Evolutionary conservation across 1,284 basidiomycete genomes (phyloP), one percentile per base, ranked within the genome.

Genomic region (Moniliella sp.): DNA sequence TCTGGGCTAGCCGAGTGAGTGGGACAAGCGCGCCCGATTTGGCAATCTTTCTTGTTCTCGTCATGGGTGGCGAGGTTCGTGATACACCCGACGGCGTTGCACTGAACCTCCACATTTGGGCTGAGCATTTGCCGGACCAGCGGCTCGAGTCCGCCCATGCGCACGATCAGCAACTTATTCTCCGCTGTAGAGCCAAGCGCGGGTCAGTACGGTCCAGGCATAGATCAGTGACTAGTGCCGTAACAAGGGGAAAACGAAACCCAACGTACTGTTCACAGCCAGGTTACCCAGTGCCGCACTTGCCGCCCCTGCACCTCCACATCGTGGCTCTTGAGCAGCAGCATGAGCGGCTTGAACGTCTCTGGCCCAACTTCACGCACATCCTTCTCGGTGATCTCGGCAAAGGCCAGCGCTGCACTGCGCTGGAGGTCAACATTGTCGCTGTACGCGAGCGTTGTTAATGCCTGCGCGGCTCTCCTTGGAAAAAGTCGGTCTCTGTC

Each of bases 301-400:
- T 29, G 88, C 86, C 29, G 91, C 91, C 48, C 73, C 66, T 99
- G 91, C 26, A 97, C 91, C 65, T 99, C 91, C 31, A 82, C 84
- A 63, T 99, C 91, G 64, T 97, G 91, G 58, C 81, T 88, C 54
- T 83, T 81, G 43, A 99, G 71, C 37, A 99, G 73, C 65, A 93
- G 97, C 44, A 97, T 74, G 46, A 99, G 86, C 32, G 91, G 91
- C 64, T 99, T 91, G 50, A 99, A 72, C 4, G 91, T 99, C 62
- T 97, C 91, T 42, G 88, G 71, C 10, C 81, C 83, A n/a, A 99
- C 91, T 38, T 84, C 82, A 31, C 86, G 73, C 32, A 97, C 88
- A 65, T 99, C 91, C 67, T 97, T 97, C 68, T 99, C 91, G n/a
- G 91, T 99, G 47, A 97, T 99, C 64, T 99, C 91, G 31, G 91